A percentile compares a stretch with the other conserved stretches of the same genome.
Evolutionary conservation across 2,329 filamentous ascomycete species (phyloP).

Genomic region (Lasiodiplodia sp.): DNA sequence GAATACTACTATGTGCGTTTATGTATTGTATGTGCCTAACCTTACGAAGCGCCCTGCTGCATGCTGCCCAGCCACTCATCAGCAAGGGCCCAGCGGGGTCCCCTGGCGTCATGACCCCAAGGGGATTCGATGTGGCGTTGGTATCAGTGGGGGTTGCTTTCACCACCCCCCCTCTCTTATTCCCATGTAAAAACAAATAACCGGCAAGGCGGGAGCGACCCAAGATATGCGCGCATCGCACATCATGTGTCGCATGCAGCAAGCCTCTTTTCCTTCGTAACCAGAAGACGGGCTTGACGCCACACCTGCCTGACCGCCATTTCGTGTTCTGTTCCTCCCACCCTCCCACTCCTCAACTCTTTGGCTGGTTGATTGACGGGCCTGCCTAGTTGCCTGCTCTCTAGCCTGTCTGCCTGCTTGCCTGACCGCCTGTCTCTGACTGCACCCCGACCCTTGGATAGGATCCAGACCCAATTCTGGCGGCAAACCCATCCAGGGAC

Average conservation of each 20-base stretch:
- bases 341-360: not conserved
- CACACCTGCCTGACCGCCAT: slow-evolving; percentile 7
- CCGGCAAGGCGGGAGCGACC: not conserved
- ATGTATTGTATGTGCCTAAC: slow-evolving; percentile 1
- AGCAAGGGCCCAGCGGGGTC: not conserved
- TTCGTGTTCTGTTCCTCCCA: not conserved
- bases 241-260: not conserved
- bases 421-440: not conserved
- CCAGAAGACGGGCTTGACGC: not conserved
- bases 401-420: not conserved
- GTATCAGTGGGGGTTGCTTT: not conserved
- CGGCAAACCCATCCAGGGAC: not conserved
- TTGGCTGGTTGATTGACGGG: no score
- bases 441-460: not conserved
- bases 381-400: not conserved
- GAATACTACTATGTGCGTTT: not conserved
- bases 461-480: not conserved
- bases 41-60: not conserved
- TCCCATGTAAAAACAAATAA: not conserved
- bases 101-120: not conserved
- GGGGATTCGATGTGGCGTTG: not conserved
- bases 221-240: not conserved
- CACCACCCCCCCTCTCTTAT: not conserved
- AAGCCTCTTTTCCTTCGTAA: not conserved
- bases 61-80: not conserved